Base-by-base conservation (phyloP, 257 asterid species). In the Cynanchum wilfordii region DNA sequence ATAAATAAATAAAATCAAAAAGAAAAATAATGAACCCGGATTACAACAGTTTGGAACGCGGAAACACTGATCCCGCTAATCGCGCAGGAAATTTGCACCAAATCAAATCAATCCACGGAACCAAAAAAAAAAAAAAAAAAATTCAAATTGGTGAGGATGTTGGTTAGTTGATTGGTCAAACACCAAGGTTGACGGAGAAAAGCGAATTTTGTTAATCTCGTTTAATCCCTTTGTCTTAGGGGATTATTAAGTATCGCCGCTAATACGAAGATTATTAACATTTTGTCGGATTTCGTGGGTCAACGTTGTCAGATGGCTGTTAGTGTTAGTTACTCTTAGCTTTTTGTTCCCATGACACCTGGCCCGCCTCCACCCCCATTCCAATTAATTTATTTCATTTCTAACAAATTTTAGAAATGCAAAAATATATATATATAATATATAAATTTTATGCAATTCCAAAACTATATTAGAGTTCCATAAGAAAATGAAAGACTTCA, bases 281-380 rank as follows among this genome's bases (percentile, higher is more conserved):
- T 63, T 63, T 63, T 63, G 68, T 63, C 68, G 49, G 49, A 7
- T 30, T 17, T 6, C 11, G 68, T 63, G 68, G 27, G 25, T 63
- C 68, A 62, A 62, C 68, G 68, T 4, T 63, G 68, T 63, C 49
- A 63, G 68, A 25, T 17, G 15, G 47, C 68, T 33, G 27, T 63
- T 36, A 36, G 49, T 16, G 68, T 17, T 63, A 33, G 49, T 63
- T 63, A 63, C 16, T 62, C 38, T 5, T 4, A 33, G 4, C 38
- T 3, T 4, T 33, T 33, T 33, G 5, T 33, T 33, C 4, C 38
- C 38, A 33, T 33, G 38, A 33, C 38, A n/a, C 5, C 3, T 33
- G 38, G 38, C 38, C 38, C 38, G 38, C 38, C 5, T 33, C 38
- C 4, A 33, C 36, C 38, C 2, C 38, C 4, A 45, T 0, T 45